Evolutionary conservation across 2,329 filamentous ascomycete genomes (phyloP), one percentile per base, ranked within the genome.

Genomic region (Exophiala calicioides): DNA sequence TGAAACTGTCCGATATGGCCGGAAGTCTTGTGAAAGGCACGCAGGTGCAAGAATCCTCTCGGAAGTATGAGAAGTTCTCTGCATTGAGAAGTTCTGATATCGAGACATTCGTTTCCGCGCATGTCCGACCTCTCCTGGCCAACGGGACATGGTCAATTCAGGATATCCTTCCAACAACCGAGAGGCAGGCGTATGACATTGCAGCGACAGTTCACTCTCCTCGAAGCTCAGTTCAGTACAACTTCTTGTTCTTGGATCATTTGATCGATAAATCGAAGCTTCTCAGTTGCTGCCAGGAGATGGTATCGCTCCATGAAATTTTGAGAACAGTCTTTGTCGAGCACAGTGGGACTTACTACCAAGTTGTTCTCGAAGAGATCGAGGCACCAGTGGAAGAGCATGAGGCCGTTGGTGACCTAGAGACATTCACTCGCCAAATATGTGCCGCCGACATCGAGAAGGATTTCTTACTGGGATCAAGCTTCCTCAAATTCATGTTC

Each of bases 281-380:
- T 18, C 66, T 75, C 23, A 16, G 20, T 27, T 67, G 66, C 41
- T 70, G 68, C 44, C 53, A 69, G 43, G 63, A 79, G 24, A 74
- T 86, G 3, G 77, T 86, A 1, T 65, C 73, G 2, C 71, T 70
- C 5, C 82, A 85, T 59, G 81, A 85, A 56, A 81, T 86, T 18
- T 68, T 86, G 2, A 77, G 82, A 3, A 86, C 82, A 0, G 78
- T 85, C 4, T 86, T 86, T 52, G 72, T 84, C 10, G 69, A 75
- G 45, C 68, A 73, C 47, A 68, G 71, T 16, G 68, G 68, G 4
- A 68, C 70, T 27, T 79, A 74, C 57, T 73, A 80, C 50, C 76
- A 77, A 43, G 78, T 82, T 1, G 76, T 86, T 0, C 66, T 86
- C 2, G 70, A 79, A 20, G 68, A 77, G 12, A 66, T 86, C 2